Evolutionary conservation across 495 filamentous ascomycete species (phyloP).

Genomic region (Schizothecium vesticola): DNA sequence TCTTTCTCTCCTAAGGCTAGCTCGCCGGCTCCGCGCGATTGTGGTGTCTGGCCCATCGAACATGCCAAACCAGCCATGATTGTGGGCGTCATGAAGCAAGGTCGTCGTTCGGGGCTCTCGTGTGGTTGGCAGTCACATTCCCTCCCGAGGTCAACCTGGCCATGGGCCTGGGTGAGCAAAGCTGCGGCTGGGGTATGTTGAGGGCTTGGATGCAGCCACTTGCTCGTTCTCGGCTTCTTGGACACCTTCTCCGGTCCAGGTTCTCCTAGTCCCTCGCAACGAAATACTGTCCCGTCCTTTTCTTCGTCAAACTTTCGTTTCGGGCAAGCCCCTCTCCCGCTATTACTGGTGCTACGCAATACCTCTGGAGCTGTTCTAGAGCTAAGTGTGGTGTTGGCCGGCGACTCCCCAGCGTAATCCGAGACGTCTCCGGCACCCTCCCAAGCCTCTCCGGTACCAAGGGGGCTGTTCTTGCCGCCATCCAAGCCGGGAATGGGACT

Average conservation of each 20-base stretch:
- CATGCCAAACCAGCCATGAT: neutral
- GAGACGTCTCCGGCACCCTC: no score
- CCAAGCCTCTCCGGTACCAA: neutral
- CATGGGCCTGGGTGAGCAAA: neutral
- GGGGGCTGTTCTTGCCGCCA: neutral
- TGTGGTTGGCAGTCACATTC: neutral
- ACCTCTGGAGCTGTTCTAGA: neutral
- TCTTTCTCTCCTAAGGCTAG: neutral
- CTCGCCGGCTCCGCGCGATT: neutral
- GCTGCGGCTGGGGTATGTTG: neutral
- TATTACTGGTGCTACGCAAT: neutral
- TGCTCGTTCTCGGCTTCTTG: neutral
- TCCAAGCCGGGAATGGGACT: neutral
- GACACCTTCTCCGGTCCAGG: neutral
- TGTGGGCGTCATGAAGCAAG: neutral
- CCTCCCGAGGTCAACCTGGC: neutral
- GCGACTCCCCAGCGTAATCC: neutral
- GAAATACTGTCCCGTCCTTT: neutral
- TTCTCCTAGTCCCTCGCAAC: neutral
- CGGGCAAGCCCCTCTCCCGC: neutral
- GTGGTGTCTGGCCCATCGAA: neutral
- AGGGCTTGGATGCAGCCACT: neutral
- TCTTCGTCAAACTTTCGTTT: neutral
- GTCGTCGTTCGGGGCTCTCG: neutral
- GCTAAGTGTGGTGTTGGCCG: neutral